A percentile compares a stretch with the other conserved stretches of the same genome.
These are phyloP conservation scores for Fomes fomentarius DNA, from an alignment of 1,284 basidiomycete genomes.

Conservation along the genomic window DNA sequence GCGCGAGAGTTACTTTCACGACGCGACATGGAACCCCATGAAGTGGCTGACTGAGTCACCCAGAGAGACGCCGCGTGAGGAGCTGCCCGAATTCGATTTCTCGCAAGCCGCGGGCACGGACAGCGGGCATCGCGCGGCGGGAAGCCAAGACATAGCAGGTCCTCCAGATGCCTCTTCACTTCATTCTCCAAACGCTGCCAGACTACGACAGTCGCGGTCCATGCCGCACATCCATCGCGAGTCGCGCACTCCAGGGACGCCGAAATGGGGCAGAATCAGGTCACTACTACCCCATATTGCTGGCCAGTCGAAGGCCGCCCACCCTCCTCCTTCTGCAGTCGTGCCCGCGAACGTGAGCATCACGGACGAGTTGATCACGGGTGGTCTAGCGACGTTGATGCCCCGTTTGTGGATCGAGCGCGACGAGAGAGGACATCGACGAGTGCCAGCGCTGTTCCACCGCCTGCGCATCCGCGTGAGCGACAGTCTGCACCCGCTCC, in stretches of 20 bases:
- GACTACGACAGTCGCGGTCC: conserved; percentile 43
- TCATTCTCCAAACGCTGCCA: conserved; percentile 11
- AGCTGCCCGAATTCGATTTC: conserved; percentile 23
- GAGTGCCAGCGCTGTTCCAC: conserved; percentile 89
- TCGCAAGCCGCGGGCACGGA: conserved; percentile 10
- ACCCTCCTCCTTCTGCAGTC: conserved; percentile 47
- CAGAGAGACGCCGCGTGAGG: conserved; percentile 37
- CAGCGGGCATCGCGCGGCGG: background rate
- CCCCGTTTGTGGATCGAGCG: conserved; percentile 90
- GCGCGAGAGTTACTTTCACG: conserved; percentile 49
- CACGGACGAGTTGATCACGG: conserved; percentile 83
- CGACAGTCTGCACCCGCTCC: conserved; percentile 83
- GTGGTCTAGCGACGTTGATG: conserved; percentile 83
- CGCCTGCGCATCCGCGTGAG: conserved; percentile 84
- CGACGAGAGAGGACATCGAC: conserved; percentile 84
- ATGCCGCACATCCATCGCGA: conserved; percentile 43
- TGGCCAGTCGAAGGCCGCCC: conserved; percentile 35
- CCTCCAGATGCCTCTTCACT: conserved; percentile 5
- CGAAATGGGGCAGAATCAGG: conserved; percentile 65
- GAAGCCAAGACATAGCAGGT: conserved; percentile 10
- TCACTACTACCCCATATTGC: conserved; percentile 65
- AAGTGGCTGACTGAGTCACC: conserved; percentile 63
- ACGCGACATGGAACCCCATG: conserved; percentile 53
- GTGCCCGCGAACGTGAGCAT: conserved; percentile 68
- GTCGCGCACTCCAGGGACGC: conserved; percentile 21